Percentiles rank a stretch among this genome's conserved stretches.
phyloP scores from a whole-genome alignment of 192 early-diverging fungal genomes.

The Podila verticillata region DNA sequence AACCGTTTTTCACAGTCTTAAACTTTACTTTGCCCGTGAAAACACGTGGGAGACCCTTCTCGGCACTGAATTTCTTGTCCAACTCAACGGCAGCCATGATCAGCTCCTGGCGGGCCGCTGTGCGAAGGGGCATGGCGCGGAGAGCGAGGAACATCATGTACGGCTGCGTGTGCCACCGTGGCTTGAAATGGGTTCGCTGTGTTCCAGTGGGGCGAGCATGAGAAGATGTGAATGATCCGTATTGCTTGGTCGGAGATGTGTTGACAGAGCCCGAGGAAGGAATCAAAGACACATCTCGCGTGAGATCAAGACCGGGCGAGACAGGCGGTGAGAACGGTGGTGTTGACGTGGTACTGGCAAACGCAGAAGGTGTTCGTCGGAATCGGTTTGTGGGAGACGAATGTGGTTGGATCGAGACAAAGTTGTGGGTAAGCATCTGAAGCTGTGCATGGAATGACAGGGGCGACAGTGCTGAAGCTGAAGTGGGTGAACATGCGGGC shows the following conservation, averaged over 20 bases:
- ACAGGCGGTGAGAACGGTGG: conserved; percentile 36
- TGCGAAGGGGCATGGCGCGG: conserved; percentile 71
- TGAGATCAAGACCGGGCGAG: conserved; percentile 23
- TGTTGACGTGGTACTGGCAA: conserved; percentile 4
- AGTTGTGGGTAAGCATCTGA: conserved; percentile 37
- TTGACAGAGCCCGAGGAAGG: conserved; percentile 1
- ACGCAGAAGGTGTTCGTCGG: conserved; percentile 10
- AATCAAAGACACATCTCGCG: conserved; percentile 22
- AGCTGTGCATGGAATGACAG: conserved; percentile 36
- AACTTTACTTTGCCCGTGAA: conserved; percentile 84
- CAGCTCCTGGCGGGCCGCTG: conserved; percentile 75
- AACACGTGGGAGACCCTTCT: conserved; percentile 77
- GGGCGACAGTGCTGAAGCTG: conserved; percentile 30
- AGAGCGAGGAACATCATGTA: conserved; percentile 88
- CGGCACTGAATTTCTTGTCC: conserved; percentile 79
- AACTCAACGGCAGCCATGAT: conserved; percentile 79
- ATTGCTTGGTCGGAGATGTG: conserved; percentile 24
- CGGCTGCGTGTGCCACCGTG: conserved; percentile 92
- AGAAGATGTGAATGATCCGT: conserved; percentile 3
- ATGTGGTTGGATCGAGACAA: conserved; percentile 47
- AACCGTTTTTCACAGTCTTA: neutral
- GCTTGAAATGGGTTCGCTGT: conserved; percentile 51
- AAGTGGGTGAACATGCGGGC: conserved; percentile 17
- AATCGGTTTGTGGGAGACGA: conserved; percentile 36
- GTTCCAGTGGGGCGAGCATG: conserved; percentile 1